Evolutionary conservation across 2,329 filamentous ascomycete genomes (phyloP).

Genomic region (Ophiostoma sp.): DNA sequence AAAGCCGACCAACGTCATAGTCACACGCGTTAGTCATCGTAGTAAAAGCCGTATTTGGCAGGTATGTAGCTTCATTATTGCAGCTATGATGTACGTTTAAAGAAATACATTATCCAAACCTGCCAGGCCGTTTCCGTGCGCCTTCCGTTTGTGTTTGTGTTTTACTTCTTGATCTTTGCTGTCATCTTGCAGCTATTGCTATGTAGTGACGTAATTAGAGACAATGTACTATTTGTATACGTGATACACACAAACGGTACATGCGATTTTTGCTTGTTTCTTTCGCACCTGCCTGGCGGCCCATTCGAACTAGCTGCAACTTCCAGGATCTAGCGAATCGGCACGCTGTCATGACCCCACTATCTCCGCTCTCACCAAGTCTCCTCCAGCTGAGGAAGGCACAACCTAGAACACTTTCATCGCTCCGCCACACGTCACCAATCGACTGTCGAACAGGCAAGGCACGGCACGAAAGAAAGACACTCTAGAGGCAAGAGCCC

Average conservation of each 20-base stretch:
- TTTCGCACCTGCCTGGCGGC: slow-evolving; percentile 7
- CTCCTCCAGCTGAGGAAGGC: neutral
- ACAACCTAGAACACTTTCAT: slow-evolving; percentile 9
- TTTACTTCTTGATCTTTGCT: neutral
- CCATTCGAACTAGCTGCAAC: slow-evolving; percentile 8
- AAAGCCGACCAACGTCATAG: slow-evolving; percentile 9
- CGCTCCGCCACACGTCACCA: slow-evolving; percentile 21
- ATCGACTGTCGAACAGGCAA: slow-evolving; percentile 12
- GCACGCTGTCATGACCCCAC: slow-evolving; percentile 1
- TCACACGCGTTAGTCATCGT: neutral
- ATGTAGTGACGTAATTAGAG: slow-evolving; percentile 4
- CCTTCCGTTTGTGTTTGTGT: slow-evolving; percentile 7
- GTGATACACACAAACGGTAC: neutral
- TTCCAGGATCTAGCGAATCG: neutral
- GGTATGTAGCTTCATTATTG: neutral
- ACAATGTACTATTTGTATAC: neutral
- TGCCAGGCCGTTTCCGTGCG: neutral
- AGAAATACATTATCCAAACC: neutral
- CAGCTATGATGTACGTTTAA: neutral
- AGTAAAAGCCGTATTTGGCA: neutral
- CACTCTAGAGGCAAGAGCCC: slow-evolving; percentile 4
- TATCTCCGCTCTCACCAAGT: slow-evolving; percentile 5
- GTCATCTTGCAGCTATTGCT: neutral
- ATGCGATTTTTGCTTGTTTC: neutral
- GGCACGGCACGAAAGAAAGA: slow-evolving; percentile 5